Conservation (phyloP, 2,329 filamentous ascomycete genomes). For the Bipolaris zeicola region DNA sequence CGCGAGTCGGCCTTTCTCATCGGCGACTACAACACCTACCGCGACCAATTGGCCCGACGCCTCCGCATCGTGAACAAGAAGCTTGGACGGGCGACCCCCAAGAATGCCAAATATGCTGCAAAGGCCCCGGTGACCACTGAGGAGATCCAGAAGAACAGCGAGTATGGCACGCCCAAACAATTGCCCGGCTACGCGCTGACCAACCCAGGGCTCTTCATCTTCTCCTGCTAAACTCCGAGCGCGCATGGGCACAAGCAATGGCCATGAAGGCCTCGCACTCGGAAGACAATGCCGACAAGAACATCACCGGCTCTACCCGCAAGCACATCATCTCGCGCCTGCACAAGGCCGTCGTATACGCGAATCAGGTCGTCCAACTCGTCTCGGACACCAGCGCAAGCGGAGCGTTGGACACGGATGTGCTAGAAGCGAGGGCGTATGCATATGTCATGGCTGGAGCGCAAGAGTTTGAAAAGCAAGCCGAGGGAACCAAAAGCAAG, state of each 20-base stretch:
- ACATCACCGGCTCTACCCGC: conserved; percentile 77
- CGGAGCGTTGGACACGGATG: conserved; percentile 70
- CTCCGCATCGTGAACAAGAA: conserved; percentile 84
- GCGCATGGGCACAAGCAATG: conserved; percentile 96
- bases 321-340: conserved; percentile 89
- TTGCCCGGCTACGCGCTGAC: conserved; percentile 3
- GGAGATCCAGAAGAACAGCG: conserved; percentile 74
- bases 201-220: conserved; percentile 52
- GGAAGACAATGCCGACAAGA: conserved; percentile 72
- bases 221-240: conserved; percentile 83
- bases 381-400: conserved; percentile 68
- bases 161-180: conserved; percentile 60
- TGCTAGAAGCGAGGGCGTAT: conserved; percentile 88
- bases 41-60: conserved; percentile 76
- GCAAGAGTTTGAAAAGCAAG: conserved; percentile 81
- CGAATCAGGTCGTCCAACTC: conserved; percentile 69
- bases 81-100: conserved; percentile 80
- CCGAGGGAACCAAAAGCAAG: conserved; percentile 50
- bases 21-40: conserved; percentile 87
- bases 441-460: conserved; percentile 76
- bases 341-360: conserved; percentile 75
- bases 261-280: conserved; percentile 85
- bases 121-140: conserved; percentile 74
- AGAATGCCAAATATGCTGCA: conserved; percentile 81
- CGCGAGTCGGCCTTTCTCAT: conserved; percentile 84